Conservation (phyloP, 1,284 basidiomycete genomes). For the Kalmanozyma brasiliensis region DNA sequence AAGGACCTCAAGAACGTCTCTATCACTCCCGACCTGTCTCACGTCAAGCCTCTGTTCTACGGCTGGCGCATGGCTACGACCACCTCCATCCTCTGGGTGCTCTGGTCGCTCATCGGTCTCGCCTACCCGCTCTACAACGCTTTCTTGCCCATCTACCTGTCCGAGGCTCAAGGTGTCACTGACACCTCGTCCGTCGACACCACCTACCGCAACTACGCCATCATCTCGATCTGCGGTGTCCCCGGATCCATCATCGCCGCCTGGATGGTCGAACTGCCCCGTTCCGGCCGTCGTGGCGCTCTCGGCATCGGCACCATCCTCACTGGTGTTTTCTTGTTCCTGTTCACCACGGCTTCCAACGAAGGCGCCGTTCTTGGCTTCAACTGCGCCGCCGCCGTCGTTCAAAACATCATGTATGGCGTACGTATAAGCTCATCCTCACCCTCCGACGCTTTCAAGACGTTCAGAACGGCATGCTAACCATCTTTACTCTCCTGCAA, state of each 20-base stretch:
- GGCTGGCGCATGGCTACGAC: slow-evolving; percentile 60
- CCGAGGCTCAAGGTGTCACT: slow-evolving; percentile 26
- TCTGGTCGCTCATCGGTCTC: slow-evolving; percentile 66
- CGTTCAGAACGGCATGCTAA: too few species aligned
- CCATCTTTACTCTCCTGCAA: too few species aligned
- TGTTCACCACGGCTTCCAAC: slow-evolving; percentile 55
- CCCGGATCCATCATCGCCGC: slow-evolving; percentile 66
- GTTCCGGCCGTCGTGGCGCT: slow-evolving; percentile 63
- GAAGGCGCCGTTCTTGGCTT: slow-evolving; percentile 55
- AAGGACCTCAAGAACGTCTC: slow-evolving; percentile 20
- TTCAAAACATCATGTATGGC: slow-evolving; percentile 59
- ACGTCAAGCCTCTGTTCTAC: slow-evolving; percentile 62
- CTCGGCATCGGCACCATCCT: slow-evolving; percentile 64
- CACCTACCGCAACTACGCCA: slow-evolving; percentile 66
- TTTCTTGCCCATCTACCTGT: slow-evolving; percentile 64
- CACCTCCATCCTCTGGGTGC: slow-evolving; percentile 53
- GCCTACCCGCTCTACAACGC: slow-evolving; percentile 68
- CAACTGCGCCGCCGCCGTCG: slow-evolving; percentile 59
- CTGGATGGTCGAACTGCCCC: slow-evolving; percentile 63
- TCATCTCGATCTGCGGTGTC: slow-evolving; percentile 65
- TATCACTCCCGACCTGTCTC: slow-evolving; percentile 55
- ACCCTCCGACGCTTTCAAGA: too few species aligned
- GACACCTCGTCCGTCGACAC: slow-evolving; percentile 21
- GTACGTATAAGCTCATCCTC: slow-evolving; percentile 1
- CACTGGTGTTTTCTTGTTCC: slow-evolving; percentile 67